Evolutionary conservation across 352 stramenopile species (phyloP), one percentile per base, ranked within the genome.

Genomic region (Phytophthora chlamydospora): DNA sequence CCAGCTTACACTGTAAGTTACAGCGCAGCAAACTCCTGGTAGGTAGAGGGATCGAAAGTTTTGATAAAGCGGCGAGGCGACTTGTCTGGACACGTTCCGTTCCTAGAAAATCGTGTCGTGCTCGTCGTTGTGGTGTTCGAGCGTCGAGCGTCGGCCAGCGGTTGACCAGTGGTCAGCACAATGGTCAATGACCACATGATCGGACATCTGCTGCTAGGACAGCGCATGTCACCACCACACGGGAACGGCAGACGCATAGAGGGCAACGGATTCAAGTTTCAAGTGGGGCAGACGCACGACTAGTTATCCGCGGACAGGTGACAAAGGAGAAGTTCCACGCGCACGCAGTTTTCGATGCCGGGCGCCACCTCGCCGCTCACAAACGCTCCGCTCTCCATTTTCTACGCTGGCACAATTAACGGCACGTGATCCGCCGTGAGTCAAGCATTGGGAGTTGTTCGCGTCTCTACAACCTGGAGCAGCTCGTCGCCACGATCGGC

Each of bases 251-350:
- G 21, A 24, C 21, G 21, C 21, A 24, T 24, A 24, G 21, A 24
- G 21, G 21, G 21, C 21, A 24, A 24, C 21, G 21, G 21, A 24
- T 24, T 24, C 21, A 24, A 1, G 21, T 24, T 24, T 24, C 21
- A 24, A 24, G 21, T 24, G 1, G 21, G 3, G 21, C 21, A 24
- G 21, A 24, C 21, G 31, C 19, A 60, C 52, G 41, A 60, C 52
- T 45, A 24, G 21, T 24, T 24, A 24, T 24, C 16, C 12, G 36
- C 27, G 8, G 33, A 32, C 53, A 61, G 53, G 32, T 61, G 53
- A 46, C 33, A 54, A 49, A n/a, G 27, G 13, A 48, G 54, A 62
- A 62, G 6, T 48, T 62, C 33, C 27, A 9, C n/a, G 12, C 43
- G 39, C 39, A 41, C 43, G 40, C 27, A 27, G 41, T 24, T 24